Evolutionary conservation across 176 grass and related monocot species (phyloP).

Genomic region (Rhipidocladum racemiflorum): DNA sequence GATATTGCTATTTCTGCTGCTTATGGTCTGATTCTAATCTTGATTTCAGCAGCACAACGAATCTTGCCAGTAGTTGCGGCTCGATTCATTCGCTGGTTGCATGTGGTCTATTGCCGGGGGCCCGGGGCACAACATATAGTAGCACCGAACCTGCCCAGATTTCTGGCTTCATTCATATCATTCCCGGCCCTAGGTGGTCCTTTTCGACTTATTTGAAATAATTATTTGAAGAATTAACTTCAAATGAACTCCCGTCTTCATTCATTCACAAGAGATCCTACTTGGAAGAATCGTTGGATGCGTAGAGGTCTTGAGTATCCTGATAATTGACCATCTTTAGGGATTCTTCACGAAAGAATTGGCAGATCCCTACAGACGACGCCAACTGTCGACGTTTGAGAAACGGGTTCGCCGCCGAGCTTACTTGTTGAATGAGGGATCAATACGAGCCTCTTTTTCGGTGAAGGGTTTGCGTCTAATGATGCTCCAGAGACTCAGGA

Average conservation of each 20-base stretch:
- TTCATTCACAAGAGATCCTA: neutral
- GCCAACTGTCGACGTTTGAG: no score
- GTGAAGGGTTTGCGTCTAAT: no score
- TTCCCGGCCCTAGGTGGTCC: neutral
- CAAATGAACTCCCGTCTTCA: neutral
- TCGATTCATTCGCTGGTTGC: neutral
- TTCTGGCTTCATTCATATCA: slow-evolving; percentile 7
- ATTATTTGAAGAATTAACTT: neutral
- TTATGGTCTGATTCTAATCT: neutral
- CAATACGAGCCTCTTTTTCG: no score
- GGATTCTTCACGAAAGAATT: no score
- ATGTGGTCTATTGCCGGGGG: neutral
- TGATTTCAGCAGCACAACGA: neutral
- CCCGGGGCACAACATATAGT: neutral
- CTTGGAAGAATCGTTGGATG: no score
- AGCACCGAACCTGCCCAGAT: neutral
- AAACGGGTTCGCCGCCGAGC: no score
- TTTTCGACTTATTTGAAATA: neutral
- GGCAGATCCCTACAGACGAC: no score
- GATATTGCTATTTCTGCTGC: neutral
- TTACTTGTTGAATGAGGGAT: no score
- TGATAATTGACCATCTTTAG: no score
- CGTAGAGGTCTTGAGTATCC: no score
- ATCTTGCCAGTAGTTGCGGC: neutral
- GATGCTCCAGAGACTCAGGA: no score